These are phyloP conservation scores for Erodium texanum DNA, from an alignment of 441 rosid genomes.

Conservation along the genomic window DNA sequence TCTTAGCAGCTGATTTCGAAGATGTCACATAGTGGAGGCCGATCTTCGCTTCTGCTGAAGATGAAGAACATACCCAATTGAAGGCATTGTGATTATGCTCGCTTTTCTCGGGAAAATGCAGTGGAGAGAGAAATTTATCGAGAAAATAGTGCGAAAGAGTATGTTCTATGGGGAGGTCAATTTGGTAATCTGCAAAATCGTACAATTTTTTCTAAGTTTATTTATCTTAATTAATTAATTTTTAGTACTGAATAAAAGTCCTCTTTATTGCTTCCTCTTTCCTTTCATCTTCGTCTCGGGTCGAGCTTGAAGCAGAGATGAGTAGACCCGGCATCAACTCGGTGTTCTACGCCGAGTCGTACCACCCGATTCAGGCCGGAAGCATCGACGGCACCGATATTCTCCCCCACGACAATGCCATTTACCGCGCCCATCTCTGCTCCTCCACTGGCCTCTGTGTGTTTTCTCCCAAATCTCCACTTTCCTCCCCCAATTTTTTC, in stretches of 20 bases:
- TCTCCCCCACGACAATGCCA: slow-evolving; percentile 66
- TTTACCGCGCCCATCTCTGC: slow-evolving; percentile 78
- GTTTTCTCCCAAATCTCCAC: background rate
- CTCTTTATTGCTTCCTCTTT: too few relatives aligned
- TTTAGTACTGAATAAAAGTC: too few relatives aligned
- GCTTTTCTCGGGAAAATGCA: background rate
- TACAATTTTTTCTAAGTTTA: too few relatives aligned
- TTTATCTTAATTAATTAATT: too few relatives aligned
- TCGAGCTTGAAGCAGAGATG: too few relatives aligned
- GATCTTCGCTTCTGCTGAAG: slow-evolving; percentile 17
- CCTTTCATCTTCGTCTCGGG: too few relatives aligned
- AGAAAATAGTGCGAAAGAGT: too few relatives aligned
- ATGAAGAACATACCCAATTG: slow-evolving; percentile 33
- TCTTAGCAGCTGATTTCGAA: slow-evolving; percentile 51
- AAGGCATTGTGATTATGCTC: slow-evolving; percentile 21
- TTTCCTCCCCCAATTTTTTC: background rate
- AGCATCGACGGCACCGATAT: slow-evolving; percentile 91
- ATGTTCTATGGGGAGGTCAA: too few relatives aligned
- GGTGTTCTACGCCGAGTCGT: slow-evolving; percentile 68
- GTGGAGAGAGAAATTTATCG: too few relatives aligned
- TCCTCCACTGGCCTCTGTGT: slow-evolving; percentile 75
- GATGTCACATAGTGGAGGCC: background rate
- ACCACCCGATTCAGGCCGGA: slow-evolving; percentile 89
- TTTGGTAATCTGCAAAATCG: too few relatives aligned
- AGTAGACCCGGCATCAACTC: slow-evolving; percentile 39